Evolutionary conservation across 1,284 basidiomycete genomes (phyloP), one percentile per base, ranked within the genome.

Genomic region (Boletellus sp.): DNA sequence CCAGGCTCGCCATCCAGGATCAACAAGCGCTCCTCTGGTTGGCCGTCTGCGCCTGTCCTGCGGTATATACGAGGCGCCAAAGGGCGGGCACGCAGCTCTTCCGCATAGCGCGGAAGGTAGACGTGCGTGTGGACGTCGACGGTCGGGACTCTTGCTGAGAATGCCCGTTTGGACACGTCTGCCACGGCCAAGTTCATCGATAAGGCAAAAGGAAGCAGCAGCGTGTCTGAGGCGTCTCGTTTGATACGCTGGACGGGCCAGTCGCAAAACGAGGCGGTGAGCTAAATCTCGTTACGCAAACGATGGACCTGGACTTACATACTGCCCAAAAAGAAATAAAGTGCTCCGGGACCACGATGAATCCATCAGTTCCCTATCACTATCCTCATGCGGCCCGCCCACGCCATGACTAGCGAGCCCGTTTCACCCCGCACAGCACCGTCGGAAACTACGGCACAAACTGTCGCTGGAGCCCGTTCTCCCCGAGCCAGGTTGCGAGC

Each of bases 61-160:
- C 78, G 74, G 53, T 85, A 76, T 58, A 93, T 89, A 36, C 85
- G 78, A 32, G 90, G 90, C 3, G 81, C 85, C 19, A 69, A 66
- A 11, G 77, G 64, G 39, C 88, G 78, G 38, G 79, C 74, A 41
- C 86, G 79, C 42, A 90, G 71, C 50, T 87, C 71, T 1, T 80
- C 71, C 16, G 82, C 81, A 65, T 91, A 91, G 45, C 85, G 79
- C 8, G 87, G 83, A 24, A 91, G 79, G 64, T 91, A 93, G 51
- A 91, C 80, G 60, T 92, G 91, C 11, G 87, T 89, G 71, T 92
- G 89, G 26, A 92, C 74, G 71, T 91, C 89, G 45, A 92, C 80
- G 41, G 88, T 75, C 19, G 81, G 72, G 40, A 62, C 36, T 35
- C 38, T 60, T 43, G 53, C 43, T 49, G 55, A 62, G 42, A 57